These are phyloP conservation scores for Gynostemma pentaphyllum DNA, from an alignment of 306 rosid species.

Conservation along the genomic window DNA sequence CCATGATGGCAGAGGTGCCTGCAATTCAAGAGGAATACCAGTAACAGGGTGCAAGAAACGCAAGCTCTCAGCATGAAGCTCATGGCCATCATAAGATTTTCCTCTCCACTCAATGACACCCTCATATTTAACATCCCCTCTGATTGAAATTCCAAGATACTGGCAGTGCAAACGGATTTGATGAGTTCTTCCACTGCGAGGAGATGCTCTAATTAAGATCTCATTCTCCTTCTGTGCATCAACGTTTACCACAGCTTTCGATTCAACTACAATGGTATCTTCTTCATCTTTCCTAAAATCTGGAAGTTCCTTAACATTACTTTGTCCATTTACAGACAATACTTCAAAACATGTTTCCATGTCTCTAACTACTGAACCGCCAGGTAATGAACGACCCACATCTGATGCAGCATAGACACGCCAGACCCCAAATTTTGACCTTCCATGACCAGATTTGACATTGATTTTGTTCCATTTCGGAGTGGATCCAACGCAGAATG, in stretches of 20 bases:
- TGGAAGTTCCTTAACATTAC: slow-evolving; percentile 25
- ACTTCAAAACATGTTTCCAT: slow-evolving; percentile 82
- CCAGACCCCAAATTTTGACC: slow-evolving; percentile 87
- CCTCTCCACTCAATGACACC: slow-evolving; percentile 69
- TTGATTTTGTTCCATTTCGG: slow-evolving; percentile 58
- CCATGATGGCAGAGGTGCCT: slow-evolving; percentile 67
- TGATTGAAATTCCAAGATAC: slow-evolving; percentile 70
- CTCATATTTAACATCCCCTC: slow-evolving; percentile 90
- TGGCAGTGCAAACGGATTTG: slow-evolving; percentile 91
- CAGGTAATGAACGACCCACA: slow-evolving; percentile 58
- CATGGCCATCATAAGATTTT: slow-evolving; percentile 34
- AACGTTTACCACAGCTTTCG: slow-evolving; percentile 20
- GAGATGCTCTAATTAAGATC: slow-evolving; percentile 59
- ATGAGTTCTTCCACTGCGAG: slow-evolving; percentile 84
- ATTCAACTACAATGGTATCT: slow-evolving; percentile 37
- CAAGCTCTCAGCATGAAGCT: slow-evolving; percentile 86
- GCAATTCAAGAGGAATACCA: slow-evolving; percentile 31
- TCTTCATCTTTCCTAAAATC: slow-evolving; percentile 22
- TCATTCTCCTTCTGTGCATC: slow-evolving; percentile 33
- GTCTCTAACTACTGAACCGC: slow-evolving; percentile 64
- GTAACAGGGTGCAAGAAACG: slow-evolving; percentile 63
- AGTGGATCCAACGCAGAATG: slow-evolving; percentile 39
- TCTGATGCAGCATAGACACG: slow-evolving; percentile 71
- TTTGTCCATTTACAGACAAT: slow-evolving; percentile 40
- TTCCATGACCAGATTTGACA: slow-evolving; percentile 72